Evolutionary conservation across 1,139 yeast genomes (phyloP).

Genomic region (Waltiozyma sp.): DNA sequence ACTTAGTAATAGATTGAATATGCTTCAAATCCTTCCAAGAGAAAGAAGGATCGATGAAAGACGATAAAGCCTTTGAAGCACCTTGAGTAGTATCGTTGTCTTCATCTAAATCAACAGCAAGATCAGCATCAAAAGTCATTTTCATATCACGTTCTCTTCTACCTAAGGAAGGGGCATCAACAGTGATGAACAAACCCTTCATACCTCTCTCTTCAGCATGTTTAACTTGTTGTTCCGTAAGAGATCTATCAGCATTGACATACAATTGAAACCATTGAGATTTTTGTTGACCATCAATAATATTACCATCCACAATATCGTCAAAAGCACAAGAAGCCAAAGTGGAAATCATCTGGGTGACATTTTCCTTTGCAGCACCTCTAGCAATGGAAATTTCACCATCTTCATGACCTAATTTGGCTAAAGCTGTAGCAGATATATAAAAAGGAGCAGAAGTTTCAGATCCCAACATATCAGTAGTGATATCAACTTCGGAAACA

Average conservation of each 20-base stretch:
- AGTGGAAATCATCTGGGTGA: constrained; percentile 75
- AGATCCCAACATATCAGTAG: constrained; percentile 46
- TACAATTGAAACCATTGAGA: constrained; percentile 83
- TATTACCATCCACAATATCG: constrained; percentile 54
- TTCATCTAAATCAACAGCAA: constrained; percentile 34
- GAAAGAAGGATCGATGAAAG: constrained; percentile 76
- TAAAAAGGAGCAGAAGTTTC: constrained; percentile 55
- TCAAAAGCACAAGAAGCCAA: constrained; percentile 66
- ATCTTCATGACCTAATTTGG: constrained; percentile 69
- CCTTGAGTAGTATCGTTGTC: constrained; percentile 56
- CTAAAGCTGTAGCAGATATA: constrained; percentile 72
- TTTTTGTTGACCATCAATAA: constrained; percentile 31
- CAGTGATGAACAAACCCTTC: constrained; percentile 54
- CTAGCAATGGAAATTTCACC: constrained; percentile 74
- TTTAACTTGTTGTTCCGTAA: constrained; percentile 46
- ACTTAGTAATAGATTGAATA: constrained; percentile 29
- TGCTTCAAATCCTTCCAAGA: constrained; percentile 39
- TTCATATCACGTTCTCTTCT: constrained; percentile 77
- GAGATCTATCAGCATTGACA: constrained; percentile 59
- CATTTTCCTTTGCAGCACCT: constrained; percentile 56
- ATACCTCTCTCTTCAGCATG: constrained; percentile 43
- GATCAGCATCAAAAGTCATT: constrained; percentile 51
- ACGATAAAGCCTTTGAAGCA: constrained; percentile 76
- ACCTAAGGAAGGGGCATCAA: constrained; percentile 94
- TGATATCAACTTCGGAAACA: constrained; percentile 39